Evolutionary conservation across 2,329 filamentous ascomycete genomes (phyloP).

Genomic region (Endothia cerciana): DNA sequence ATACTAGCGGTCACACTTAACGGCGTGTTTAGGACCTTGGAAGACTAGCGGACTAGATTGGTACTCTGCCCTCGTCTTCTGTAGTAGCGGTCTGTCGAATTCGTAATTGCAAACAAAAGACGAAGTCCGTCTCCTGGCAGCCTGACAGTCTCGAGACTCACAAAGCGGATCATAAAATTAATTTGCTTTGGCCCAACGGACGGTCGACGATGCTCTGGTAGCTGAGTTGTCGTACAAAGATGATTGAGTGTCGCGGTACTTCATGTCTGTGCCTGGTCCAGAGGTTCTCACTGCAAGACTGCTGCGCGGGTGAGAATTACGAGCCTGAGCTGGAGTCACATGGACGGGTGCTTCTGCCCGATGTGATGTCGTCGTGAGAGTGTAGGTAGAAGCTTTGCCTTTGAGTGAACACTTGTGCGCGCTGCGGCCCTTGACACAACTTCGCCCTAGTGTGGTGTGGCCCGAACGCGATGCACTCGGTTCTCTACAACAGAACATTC

Average conservation of each 20-base stretch:
- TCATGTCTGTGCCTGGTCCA: not conserved
- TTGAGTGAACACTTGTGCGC: not conserved
- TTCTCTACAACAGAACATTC: not conserved
- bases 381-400: not conserved
- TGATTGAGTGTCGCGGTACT: not conserved
- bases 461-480: not conserved
- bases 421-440: not conserved
- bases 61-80: not conserved
- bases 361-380: not conserved
- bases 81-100: not conserved
- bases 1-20: not conserved
- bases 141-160: not conserved
- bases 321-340: not conserved
- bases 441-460: not conserved
- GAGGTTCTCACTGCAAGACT: not conserved
- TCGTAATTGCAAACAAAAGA: not conserved
- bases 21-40: not conserved
- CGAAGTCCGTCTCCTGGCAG: not conserved
- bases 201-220: not conserved
- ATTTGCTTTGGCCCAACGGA: not conserved
- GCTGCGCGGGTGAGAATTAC: not conserved
- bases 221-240: constrained; percentile 6
- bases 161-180: no score
- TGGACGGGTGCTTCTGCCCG: no score
- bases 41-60: not conserved